Evolutionary conservation across 2,329 filamentous ascomycete species (phyloP), one percentile per base, ranked within the genome.

Genomic region (Pochonia chlamydosporia): DNA sequence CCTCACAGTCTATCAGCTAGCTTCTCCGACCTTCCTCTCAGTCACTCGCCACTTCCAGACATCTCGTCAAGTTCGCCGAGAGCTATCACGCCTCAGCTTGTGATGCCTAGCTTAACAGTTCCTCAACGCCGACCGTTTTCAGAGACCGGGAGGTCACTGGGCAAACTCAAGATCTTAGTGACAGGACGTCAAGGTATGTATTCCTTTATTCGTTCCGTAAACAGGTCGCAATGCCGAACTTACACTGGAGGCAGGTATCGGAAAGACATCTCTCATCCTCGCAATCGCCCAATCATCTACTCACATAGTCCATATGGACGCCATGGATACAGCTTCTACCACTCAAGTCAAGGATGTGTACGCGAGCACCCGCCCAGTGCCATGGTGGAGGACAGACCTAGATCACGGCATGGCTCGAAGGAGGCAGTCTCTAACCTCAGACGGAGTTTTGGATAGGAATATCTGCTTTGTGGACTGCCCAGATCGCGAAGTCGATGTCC

Each of bases 101-200:
- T 99, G 50, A 99, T 99, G 93, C 93, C 93, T 5, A 96, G 90
- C 60, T 85, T 99, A 58, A 84, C 81, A 52, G 93, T 99, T 80
- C 92, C 93, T 3, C 87, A 82, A 51, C 82, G 93, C 43, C 79
- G 90, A 44, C 91, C 91, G 0, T 97, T 97, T 64, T 96, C 93
- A 0, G 82, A 87, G n/a, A 79, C 79, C 40, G 93, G 93, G 14
- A 92, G 86, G 68, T 78, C 77, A 28, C 79, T 97, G 63, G 92
- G 92, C 1, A 84, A 89, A 57, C 73, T 97, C 46, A 97, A 95
- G 69, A 73, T 97, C n/a, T 73, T 97, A 53, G 74, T 97, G 47
- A 86, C 89, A 44, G 93, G 93, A 25, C 80, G 82, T 59, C 78
- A 81, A 59, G 88, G 89, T 85, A 39, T 8, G 35, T 39, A n/a